These are phyloP conservation scores for Emmonsiellopsis sp. DNA, from an alignment of 2,329 filamentous ascomycete species.

Conservation along the genomic window DNA sequence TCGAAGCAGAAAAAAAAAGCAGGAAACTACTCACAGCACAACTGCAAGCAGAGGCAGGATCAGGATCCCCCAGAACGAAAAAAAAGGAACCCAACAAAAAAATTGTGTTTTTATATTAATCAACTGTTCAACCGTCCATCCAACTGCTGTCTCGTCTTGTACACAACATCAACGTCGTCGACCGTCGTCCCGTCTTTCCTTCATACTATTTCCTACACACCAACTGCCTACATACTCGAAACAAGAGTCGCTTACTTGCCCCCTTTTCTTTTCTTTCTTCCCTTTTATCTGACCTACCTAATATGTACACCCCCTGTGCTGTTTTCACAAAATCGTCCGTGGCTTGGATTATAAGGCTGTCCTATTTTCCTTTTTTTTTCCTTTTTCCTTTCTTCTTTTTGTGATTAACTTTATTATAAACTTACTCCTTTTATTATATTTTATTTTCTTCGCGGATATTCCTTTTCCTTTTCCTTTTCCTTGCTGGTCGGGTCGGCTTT, in stretches of 20 bases:
- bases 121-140: neutral
- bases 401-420: conserved; percentile 2
- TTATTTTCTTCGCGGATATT: conserved; percentile 8
- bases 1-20: neutral
- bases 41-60: neutral
- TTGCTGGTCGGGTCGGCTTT: neutral
- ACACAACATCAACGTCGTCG: neutral
- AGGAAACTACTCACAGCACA: neutral
- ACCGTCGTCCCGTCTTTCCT: neutral
- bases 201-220: neutral
- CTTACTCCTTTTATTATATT: conserved; percentile 3
- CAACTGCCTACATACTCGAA: neutral
- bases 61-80: no score
- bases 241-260: neutral
- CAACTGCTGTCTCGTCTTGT: neutral
- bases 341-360: neutral
- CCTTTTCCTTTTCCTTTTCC: conserved; percentile 8
- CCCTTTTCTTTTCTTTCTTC: conserved; percentile 1
- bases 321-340: neutral
- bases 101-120: neutral
- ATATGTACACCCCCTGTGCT: neutral
- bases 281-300: neutral
- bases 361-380: conserved; percentile 1
- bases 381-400: conserved; percentile 6
- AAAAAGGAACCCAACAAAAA: neutral